Evolutionary conservation across 208 protist genomes (phyloP).

Genomic region (Histomonas meleagridis): DNA sequence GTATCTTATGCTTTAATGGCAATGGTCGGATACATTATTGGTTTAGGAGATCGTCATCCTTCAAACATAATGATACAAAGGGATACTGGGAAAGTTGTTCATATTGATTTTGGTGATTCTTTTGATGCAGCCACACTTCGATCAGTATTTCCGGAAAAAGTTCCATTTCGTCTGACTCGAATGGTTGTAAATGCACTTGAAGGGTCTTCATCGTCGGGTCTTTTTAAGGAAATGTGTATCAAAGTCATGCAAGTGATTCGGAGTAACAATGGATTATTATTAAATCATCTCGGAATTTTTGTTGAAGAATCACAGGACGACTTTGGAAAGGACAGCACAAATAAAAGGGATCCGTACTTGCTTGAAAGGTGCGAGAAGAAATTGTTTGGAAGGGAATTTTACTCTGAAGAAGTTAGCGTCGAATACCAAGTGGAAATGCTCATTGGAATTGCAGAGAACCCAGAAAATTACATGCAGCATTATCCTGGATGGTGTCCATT

Average conservation of each 20-base stretch:
- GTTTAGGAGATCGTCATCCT: constrained; percentile 19
- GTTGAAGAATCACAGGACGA: background rate
- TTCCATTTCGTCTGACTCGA: background rate
- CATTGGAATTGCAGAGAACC: background rate
- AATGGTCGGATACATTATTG: constrained; percentile 30
- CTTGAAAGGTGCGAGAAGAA: background rate
- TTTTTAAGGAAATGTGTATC: background rate
- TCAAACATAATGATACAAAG: constrained; percentile 19
- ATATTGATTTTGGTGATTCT: constrained; percentile 28
- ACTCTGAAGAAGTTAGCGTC: background rate
- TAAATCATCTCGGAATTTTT: background rate
- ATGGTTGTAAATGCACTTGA: constrained; percentile 11
- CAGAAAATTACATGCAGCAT: background rate
- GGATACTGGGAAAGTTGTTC: background rate
- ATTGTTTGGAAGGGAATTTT: background rate
- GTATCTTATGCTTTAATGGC: background rate
- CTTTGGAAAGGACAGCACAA: background rate
- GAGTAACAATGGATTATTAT: background rate
- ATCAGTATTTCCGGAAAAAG: constrained; percentile 45
- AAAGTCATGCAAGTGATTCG: background rate
- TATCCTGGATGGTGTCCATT: background rate
- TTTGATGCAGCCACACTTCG: background rate
- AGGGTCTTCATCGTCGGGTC: background rate
- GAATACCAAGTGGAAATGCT: background rate
- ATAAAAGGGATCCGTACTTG: background rate